Base-by-base conservation (phyloP, 1,284 basidiomycete species). In the Lignosus rhinocerotis region DNA sequence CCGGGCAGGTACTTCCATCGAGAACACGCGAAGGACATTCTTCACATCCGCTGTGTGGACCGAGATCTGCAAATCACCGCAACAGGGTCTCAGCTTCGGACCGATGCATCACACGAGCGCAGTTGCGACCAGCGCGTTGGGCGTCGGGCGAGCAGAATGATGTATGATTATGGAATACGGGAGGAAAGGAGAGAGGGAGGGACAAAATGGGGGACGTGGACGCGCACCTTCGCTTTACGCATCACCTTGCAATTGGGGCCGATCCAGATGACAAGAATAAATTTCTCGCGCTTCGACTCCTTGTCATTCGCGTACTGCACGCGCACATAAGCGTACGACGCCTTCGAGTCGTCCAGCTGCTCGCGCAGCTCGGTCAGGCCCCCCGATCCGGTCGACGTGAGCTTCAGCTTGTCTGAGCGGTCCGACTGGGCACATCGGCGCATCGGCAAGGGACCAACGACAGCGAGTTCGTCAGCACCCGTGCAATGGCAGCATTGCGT, bases 251-350 rank as follows among this genome's bases (percentile, higher is more conserved):
- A 93, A 45, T 80, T 75, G 39, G 85, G 79, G 42, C 94, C 94
- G 74, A 96, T 95, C 93, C 94, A 96, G 58, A 88, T 85, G 73
- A 96, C 83, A 68, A 96, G 81, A 65, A 93, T 84, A 76, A 96
- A 96, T 79, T 95, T 96, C 79, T 94, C 90, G 62, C 94, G 84
- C 74, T 81, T 87, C 47, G 87, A 88, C 77, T 92, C 90, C 78
- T 88, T 90, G 77, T 92, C 93, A 69, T 94, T 96, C 54, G 90
- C 82, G 73, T 92, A 96, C 65, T 84, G 81, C 63, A 96, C 84
- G 66, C 92, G 88, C 49, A 78, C 90, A 72, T 96, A 96, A 47
- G 84, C 93, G 70, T 83, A 96, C 44, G 88, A 92, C 19, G 91
- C 93, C 70, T 85, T 88, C 56, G 79, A 75, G 48, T 92, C 88